These are phyloP conservation scores for Ceratobasidium sp. DNA, from an alignment of 1,284 basidiomycete genomes.

Conservation along the genomic window DNA sequence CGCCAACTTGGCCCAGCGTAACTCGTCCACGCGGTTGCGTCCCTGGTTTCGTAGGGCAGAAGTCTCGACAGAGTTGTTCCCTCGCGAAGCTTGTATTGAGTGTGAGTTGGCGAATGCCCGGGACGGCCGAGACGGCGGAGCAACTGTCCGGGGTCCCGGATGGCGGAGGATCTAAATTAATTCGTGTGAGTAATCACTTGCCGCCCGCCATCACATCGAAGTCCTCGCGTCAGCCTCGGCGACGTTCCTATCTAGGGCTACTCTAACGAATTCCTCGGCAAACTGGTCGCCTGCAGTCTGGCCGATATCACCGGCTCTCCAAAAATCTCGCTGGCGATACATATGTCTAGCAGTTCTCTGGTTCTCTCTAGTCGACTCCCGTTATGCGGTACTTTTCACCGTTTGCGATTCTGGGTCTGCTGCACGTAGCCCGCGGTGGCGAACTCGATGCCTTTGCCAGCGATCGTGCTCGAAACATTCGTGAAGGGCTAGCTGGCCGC, in stretches of 20 bases:
- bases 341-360: neutral
- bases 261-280: too few relatives aligned
- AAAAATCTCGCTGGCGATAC: neutral
- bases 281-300: too few relatives aligned
- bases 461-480: conserved; percentile 12
- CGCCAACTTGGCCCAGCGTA: too few relatives aligned
- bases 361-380: neutral
- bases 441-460: conserved; percentile 5
- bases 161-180: neutral
- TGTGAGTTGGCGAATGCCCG: too few relatives aligned
- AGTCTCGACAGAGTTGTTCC: neutral
- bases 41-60: neutral
- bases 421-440: conserved; percentile 11
- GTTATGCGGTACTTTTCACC: conserved; percentile 8
- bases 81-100: too few relatives aligned
- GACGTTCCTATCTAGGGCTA: neutral
- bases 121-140: too few relatives aligned
- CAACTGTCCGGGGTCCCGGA: neutral
- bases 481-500: neutral
- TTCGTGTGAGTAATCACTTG: neutral
- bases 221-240: neutral
- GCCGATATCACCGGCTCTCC: neutral
- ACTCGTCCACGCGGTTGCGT: neutral
- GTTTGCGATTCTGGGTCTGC: conserved; percentile 9
- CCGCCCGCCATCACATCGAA: neutral